Percentiles rank a stretch among this genome's conserved stretches.
phyloP scores from a whole-genome alignment of 108 stramenopile genomes.

The Parmales sp. region DNA sequence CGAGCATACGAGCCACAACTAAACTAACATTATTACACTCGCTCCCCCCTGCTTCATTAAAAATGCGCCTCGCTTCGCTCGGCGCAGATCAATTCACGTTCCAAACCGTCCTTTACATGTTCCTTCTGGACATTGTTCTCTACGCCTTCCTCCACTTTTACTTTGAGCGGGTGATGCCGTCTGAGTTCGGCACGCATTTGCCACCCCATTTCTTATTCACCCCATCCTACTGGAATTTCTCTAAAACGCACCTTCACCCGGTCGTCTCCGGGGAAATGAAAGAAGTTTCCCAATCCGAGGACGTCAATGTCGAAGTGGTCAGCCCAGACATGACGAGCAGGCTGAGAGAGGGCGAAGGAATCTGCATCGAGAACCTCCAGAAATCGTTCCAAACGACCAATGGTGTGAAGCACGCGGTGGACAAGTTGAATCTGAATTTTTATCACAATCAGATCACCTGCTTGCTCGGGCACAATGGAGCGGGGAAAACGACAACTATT shows the following conservation, averaged over 20 bases:
- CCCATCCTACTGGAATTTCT: constrained; percentile 55
- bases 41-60: too few species aligned
- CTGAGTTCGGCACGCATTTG: constrained; percentile 68
- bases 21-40: too few species aligned
- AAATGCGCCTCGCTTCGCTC: too few species aligned
- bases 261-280: not conserved
- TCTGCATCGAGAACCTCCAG: constrained; percentile 48
- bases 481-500: constrained; percentile 62
- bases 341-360: constrained; percentile 33
- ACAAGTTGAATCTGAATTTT: constrained; percentile 71
- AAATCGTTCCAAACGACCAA: constrained; percentile 49
- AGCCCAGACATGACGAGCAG: constrained; percentile 17
- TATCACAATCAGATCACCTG: constrained; percentile 83
- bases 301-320: constrained; percentile 1
- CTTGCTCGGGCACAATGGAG: constrained; percentile 84
- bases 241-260: not conserved
- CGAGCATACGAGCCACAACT: too few species aligned
- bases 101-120: constrained; percentile 32
- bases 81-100: constrained; percentile 63
- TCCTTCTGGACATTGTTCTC: constrained; percentile 59
- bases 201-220: constrained; percentile 72
- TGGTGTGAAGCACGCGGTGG: constrained; percentile 84
- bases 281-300: constrained; percentile 1
- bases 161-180: constrained; percentile 60
- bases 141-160: constrained; percentile 80